Evolutionary conservation across 805 yeast genomes (phyloP), one percentile per base, ranked within the genome.

Genomic region (Tetrapisispora pingtungensis): DNA sequence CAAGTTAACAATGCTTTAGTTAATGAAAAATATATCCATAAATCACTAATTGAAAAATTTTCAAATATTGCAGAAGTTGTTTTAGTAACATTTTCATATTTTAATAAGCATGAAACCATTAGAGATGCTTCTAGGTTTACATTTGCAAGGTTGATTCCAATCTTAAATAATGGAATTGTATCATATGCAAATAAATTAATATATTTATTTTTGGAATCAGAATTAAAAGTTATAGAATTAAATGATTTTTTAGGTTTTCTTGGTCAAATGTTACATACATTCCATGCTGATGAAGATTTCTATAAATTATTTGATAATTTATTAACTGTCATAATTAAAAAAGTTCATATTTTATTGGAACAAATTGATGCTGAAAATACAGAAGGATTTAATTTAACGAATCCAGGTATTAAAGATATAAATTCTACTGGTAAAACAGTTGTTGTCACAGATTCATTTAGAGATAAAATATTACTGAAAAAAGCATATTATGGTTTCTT

Each of bases 111-210:
- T 49, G 87, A 81, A 58, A 70, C 71, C 28, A 77, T 90, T 38
- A 75, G 97, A 58, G 96, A 87, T 52, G 82, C 96, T 4, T 72
- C 90, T 4, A 75, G 96, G 54, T 87, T 84, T 61, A 78, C 96
- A 27, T 81, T 89, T 65, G 86, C 96, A 10, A 75, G 97, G 49
- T 73, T 93, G 52, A 82, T 88, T 44, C 86, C 94, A 19, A 69
- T 90, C 35, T 68, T 93, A 54, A 77, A 77, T 44, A 63, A 64
- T 18, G 63, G 65, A 7, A 69, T 78, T 49, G 65, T 77, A 67
- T 45, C 77, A 69, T 57, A 70, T 85, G 61, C 80, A 81, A 50
- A 61, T 46, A 80, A 85, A 57, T 74, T 88, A 48, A 77, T 93
- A 46, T 75, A 85, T 2, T 71, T 80, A 19, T 68, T 86, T 46